Base-by-base conservation (phyloP, 805 yeast genomes). In the Candida arabinofermentans region DNA sequence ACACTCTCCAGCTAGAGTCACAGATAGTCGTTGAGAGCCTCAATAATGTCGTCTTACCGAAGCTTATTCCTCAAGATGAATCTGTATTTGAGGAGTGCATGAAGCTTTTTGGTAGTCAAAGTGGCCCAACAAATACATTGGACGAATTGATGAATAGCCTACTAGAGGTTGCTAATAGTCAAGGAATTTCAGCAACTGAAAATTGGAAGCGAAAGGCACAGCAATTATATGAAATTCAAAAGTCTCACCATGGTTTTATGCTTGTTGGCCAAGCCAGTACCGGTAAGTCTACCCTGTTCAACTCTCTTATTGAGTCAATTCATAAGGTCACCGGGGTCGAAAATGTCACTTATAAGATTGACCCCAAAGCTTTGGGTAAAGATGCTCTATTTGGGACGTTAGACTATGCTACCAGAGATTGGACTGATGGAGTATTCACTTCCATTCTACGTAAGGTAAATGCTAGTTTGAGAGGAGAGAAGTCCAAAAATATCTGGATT, bases 401-500 rank as follows among this genome's bases (percentile, higher is more conserved):
- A 27, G 95, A 90, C 50, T 61, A 73, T 1, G 71, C 86, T 0
- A 89, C 97, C 0, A 66, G 96, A 24, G 97, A 91, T 40, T 91
- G 97, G 97, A 75, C 74, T 1, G 98, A 91, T 62, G 98, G 98
- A 5, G 55, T 90, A 8, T 72, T 90, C 39, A 86, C 96, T 0
- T 60, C 76, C 8, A 71, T 83, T 7, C 53, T 91, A 33, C 67
- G 98, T 47, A 69, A 67, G 39, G 71, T 83, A 0, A 61, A 60
- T 3, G 74, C 71, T 3, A 81, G 81, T 46, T 49, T 74, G 13
- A 65, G 84, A 34, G 88, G 87, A 1, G 90, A 84, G 46, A 50
- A 58, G 8, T 48, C 64, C 2, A 78, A 74, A 44, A 60, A 70
- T 3, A 71, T 80, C 13, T 89, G 96, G 93, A 72, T 91, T 44